These are phyloP conservation scores for Pugionium dolabratum DNA, from an alignment of 345 rosid genomes.

Conservation along the genomic window DNA sequence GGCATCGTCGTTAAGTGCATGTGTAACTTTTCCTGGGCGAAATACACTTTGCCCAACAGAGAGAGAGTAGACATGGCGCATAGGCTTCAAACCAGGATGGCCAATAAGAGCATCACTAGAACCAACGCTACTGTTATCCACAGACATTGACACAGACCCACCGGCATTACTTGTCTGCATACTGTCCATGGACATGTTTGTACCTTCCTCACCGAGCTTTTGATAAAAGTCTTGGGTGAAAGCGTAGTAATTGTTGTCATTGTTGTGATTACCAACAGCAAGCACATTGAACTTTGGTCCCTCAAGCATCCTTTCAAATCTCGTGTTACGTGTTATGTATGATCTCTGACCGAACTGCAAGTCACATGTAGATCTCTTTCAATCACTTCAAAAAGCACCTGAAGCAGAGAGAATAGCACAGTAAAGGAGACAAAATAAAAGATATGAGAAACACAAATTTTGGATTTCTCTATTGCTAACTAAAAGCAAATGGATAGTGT, in stretches of 20 bases:
- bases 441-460: conserved; percentile 4
- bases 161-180: conserved; percentile 61
- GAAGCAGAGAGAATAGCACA: conserved; percentile 17
- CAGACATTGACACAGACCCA: conserved; percentile 66
- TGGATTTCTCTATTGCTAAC: not conserved
- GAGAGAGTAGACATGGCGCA: conserved; percentile 42
- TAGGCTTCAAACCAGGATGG: conserved; percentile 58
- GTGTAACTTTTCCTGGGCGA: conserved; percentile 53
- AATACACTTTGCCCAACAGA: conserved; percentile 54
- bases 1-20: conserved; percentile 59
- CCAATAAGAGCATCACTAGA: conserved; percentile 60
- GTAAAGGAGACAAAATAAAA: conserved; percentile 4
- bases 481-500: not conserved
- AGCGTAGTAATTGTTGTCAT: conserved; percentile 48
- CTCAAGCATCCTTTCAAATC: conserved; percentile 40
- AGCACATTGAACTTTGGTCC: conserved; percentile 47
- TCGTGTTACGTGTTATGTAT: conserved; percentile 13
- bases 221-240: conserved; percentile 59
- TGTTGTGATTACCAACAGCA: conserved; percentile 46
- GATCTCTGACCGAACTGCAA: conserved; percentile 10
- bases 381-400: conserved; percentile 29
- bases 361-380: conserved; percentile 21
- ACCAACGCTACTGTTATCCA: conserved; percentile 65
- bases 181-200: conserved; percentile 61
- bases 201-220: conserved; percentile 57